A percentile compares a stretch with the other conserved stretches of the same genome.
Evolutionary conservation across 2,329 filamentous ascomycete species (phyloP).

Genomic region (Ilyonectria destructans): DNA sequence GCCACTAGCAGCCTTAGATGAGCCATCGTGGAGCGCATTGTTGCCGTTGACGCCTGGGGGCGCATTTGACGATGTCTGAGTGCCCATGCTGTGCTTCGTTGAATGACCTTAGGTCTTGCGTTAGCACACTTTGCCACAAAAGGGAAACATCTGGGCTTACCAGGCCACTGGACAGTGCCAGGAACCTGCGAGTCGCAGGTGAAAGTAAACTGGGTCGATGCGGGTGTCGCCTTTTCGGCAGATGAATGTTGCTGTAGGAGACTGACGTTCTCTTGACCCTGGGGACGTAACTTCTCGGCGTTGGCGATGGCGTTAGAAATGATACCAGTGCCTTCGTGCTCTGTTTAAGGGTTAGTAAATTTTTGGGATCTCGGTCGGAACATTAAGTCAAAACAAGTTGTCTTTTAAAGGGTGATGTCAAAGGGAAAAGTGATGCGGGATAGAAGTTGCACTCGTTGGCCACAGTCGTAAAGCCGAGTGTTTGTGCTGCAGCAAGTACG

Average conservation of each 20-base stretch:
- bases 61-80: slow-evolving; percentile 36
- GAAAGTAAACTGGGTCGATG: slow-evolving; percentile 95
- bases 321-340: slow-evolving; percentile 77
- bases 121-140: slow-evolving; percentile 19
- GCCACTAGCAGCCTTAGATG: slow-evolving; percentile 53
- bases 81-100: slow-evolving; percentile 42
- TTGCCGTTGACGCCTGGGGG: slow-evolving; percentile 36
- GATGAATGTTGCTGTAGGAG: slow-evolving; percentile 79
- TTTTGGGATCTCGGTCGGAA: slow-evolving; percentile 2
- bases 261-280: slow-evolving; percentile 84
- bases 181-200: slow-evolving; percentile 93
- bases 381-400: slow-evolving; percentile 1
- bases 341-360: slow-evolving; percentile 40
- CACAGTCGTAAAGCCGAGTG: neutral
- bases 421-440: neutral
- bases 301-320: slow-evolving; percentile 95
- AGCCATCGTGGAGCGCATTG: slow-evolving; percentile 53
- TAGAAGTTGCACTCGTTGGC: neutral
- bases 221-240: slow-evolving; percentile 73
- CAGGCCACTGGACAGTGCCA: slow-evolving; percentile 83
- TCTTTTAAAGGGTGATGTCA: neutral
- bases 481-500: slow-evolving; percentile 11
- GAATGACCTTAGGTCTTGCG: slow-evolving; percentile 42
- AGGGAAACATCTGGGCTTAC: slow-evolving; percentile 52
- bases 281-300: slow-evolving; percentile 79